Evolutionary conservation across 805 yeast genomes (phyloP).

Genomic region (Groenewaldozyma salmanticensis): DNA sequence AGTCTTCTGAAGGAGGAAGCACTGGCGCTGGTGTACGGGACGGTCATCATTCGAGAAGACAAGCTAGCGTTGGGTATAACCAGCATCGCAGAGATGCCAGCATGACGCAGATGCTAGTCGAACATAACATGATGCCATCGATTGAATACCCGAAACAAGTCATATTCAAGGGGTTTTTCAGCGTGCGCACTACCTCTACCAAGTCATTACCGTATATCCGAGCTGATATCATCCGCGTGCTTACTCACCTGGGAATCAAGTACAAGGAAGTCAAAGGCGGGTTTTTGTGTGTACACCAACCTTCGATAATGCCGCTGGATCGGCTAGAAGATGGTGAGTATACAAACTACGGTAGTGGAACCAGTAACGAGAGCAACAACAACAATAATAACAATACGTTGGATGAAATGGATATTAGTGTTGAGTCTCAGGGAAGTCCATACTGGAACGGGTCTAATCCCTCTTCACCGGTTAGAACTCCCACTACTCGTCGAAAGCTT

Average conservation of each 20-base stretch:
- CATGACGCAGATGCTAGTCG: constrained; percentile 20
- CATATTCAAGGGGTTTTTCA: constrained; percentile 85
- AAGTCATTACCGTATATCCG: constrained; percentile 84
- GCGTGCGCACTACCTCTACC: constrained; percentile 91
- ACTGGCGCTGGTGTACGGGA: background rate
- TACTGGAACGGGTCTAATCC: constrained; percentile 13
- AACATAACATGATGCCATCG: constrained; percentile 56
- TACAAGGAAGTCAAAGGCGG: constrained; percentile 92
- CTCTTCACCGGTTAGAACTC: constrained; percentile 21
- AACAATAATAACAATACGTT: constrained; percentile 5
- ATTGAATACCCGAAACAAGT: constrained; percentile 87
- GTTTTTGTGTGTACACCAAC: constrained; percentile 62
- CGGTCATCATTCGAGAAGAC: background rate
- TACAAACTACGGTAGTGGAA: no score
- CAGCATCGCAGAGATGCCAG: background rate
- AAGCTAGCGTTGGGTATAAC: background rate
- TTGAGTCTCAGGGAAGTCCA: constrained; percentile 10
- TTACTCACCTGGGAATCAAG: constrained; percentile 66
- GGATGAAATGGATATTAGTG: background rate
- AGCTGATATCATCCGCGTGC: constrained; percentile 67
- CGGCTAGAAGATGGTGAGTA: constrained; percentile 20
- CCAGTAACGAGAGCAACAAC: constrained; percentile 6
- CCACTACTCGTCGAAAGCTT: constrained; percentile 21
- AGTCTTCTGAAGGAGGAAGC: constrained; percentile 28
- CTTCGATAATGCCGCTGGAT: constrained; percentile 23